Percentiles rank a stretch among this genome's conserved stretches.
These are phyloP conservation scores for Phialocephala subalpina DNA, from an alignment of 2,329 filamentous ascomycete genomes.

Conservation along the genomic window DNA sequence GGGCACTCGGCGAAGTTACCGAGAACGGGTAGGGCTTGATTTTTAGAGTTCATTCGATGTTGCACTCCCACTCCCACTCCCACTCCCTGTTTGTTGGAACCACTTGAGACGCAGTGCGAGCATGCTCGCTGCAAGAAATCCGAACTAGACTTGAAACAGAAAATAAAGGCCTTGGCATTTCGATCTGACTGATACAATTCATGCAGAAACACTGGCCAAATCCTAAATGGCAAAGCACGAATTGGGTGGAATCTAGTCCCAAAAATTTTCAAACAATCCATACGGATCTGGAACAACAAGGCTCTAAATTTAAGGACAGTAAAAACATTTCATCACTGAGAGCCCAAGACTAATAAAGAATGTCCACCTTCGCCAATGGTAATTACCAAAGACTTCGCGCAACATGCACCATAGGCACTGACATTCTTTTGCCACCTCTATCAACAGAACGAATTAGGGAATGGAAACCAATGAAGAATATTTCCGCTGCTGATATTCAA, in stretches of 20 bases:
- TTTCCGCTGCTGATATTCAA: not conserved
- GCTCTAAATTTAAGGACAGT: not conserved
- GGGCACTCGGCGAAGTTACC: not conserved
- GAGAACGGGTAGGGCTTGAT: not conserved
- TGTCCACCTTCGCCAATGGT: not conserved
- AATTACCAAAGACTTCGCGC: not conserved
- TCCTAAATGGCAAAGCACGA: not conserved
- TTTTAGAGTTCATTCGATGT: not conserved
- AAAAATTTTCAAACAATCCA: not conserved
- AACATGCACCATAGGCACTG: not conserved
- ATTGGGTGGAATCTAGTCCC: not conserved
- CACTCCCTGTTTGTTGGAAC: not conserved
- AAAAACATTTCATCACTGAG: not conserved
- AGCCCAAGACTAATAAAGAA: not conserved
- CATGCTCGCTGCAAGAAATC: not conserved
- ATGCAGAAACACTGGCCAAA: not conserved
- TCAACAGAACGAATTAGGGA: not conserved
- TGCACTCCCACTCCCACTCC: not conserved
- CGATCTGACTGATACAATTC: not conserved
- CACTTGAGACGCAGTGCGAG: not conserved
- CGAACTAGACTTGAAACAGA: not conserved
- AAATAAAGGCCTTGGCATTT: not conserved
- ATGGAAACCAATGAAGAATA: not conserved
- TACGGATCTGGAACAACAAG: slow-evolving; percentile 2
- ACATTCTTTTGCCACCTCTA: not conserved